Evolutionary conservation across 2,329 filamentous ascomycete species (phyloP).

Genomic region (Paracorniculantispora psalliotae): DNA sequence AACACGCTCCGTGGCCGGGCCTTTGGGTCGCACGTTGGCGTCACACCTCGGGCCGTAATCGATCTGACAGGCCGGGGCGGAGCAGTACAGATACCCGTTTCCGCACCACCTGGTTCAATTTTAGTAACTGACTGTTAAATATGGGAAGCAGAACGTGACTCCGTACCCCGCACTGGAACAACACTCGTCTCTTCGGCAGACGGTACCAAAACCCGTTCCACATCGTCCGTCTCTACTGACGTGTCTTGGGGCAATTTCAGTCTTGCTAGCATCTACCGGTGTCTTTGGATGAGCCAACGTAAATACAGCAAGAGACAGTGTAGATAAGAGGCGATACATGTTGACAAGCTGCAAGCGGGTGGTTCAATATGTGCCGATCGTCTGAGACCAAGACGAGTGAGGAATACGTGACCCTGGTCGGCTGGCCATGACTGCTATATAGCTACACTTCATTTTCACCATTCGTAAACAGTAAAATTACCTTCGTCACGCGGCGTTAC

Average conservation of each 20-base stretch:
- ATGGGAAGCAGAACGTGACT: not conserved
- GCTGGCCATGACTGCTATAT: not conserved
- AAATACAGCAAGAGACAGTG: not conserved
- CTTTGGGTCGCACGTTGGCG: constrained; percentile 47
- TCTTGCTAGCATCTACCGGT: not conserved
- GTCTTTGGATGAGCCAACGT: not conserved
- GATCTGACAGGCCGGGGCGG: constrained; percentile 57
- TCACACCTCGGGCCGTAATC: constrained; percentile 58
- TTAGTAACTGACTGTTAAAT: not conserved
- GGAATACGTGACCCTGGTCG: not conserved
- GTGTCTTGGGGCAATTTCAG: not conserved
- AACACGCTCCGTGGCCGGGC: constrained; percentile 49
- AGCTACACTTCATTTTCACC: not conserved
- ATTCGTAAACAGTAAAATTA: constrained; percentile 4
- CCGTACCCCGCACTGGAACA: constrained; percentile 40
- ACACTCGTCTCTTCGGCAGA: constrained; percentile 32
- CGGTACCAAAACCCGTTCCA: constrained; percentile 31
- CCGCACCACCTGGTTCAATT: constrained; percentile 47
- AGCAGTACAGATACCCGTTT: constrained; percentile 50
- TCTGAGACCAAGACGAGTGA: not conserved
- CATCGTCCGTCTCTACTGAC: constrained; percentile 37
- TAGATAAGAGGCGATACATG: not conserved
- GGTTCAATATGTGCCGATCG: not conserved
- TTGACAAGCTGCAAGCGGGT: not conserved
- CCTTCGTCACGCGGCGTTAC: not conserved